Conservation (phyloP, 495 filamentous ascomycete genomes). For the Podospora australis region DNA sequence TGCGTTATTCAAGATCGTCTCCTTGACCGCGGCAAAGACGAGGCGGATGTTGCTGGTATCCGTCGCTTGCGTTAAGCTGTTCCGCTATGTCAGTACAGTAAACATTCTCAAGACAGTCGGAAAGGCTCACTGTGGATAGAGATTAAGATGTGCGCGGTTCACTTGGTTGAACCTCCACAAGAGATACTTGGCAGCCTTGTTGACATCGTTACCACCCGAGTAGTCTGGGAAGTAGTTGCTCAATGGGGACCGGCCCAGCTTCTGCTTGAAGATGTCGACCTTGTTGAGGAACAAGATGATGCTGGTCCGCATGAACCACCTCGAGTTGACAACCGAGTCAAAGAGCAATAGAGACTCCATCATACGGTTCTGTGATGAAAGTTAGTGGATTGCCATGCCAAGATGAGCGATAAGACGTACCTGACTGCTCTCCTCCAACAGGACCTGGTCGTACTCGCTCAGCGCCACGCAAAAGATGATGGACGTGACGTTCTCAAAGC, state of each 20-base stretch:
- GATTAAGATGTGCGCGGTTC: constrained; percentile 89
- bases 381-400: constrained; percentile 15
- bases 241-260: constrained; percentile 80
- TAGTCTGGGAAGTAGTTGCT: constrained; percentile 97
- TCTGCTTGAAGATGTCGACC: constrained; percentile 94
- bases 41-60: constrained; percentile 97
- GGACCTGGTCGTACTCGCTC: constrained; percentile 96
- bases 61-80: constrained; percentile 92
- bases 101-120: background rate
- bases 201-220: constrained; percentile 93
- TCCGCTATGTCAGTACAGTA: constrained; percentile 27
- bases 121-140: constrained; percentile 87
- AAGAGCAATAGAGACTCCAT: constrained; percentile 98
- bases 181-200: constrained; percentile 94
- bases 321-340: constrained; percentile 96
- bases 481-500: constrained; percentile 99
- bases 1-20: constrained; percentile 97
- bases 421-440: constrained; percentile 95
- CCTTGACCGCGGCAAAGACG: constrained; percentile 96
- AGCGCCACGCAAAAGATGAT: constrained; percentile 99
- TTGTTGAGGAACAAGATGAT: constrained; percentile 99
- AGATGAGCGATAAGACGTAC: constrained; percentile 38
- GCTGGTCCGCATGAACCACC: constrained; percentile 98
- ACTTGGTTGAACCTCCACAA: constrained; percentile 99
- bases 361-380: constrained; percentile 75